Percentiles rank a stretch among this genome's conserved stretches.
phyloP scores from a whole-genome alignment of 192 early-diverging fungal species.

The Coemansia sp. region DNA sequence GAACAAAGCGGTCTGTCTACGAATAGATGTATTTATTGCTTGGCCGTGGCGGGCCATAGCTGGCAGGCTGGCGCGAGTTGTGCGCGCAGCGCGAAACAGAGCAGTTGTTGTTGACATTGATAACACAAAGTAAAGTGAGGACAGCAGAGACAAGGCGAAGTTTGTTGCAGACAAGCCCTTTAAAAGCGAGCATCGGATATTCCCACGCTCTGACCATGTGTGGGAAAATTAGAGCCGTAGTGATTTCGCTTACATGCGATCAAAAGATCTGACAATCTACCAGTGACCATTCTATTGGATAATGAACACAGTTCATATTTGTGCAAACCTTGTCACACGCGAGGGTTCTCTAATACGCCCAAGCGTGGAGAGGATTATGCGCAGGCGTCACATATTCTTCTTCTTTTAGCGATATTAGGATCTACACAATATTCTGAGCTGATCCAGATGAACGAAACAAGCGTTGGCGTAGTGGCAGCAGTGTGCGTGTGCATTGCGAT shows the following conservation, averaged over 20 bases:
- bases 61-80: background rate
- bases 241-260: too few species aligned
- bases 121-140: background rate
- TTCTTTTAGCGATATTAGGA: too few species aligned
- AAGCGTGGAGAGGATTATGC: too few species aligned
- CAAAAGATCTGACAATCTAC: background rate
- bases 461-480: conserved; percentile 31
- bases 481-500: conserved; percentile 27
- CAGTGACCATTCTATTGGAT: background rate
- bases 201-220: background rate
- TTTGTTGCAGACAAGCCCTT: background rate
- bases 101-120: background rate
- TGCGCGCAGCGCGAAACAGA: background rate
- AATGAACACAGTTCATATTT: too few species aligned
- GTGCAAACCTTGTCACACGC: too few species aligned
- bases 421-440: too few species aligned
- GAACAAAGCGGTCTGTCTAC: conserved; percentile 7
- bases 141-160: background rate
- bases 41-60: background rate
- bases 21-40: background rate
- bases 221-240: background rate
- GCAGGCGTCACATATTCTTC: too few species aligned
- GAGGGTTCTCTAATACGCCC: too few species aligned
- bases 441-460: conserved; percentile 17
- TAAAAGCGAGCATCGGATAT: background rate